These are phyloP conservation scores for Phlebopus sp. DNA, from an alignment of 1,284 basidiomycete species.

Conservation along the genomic window DNA sequence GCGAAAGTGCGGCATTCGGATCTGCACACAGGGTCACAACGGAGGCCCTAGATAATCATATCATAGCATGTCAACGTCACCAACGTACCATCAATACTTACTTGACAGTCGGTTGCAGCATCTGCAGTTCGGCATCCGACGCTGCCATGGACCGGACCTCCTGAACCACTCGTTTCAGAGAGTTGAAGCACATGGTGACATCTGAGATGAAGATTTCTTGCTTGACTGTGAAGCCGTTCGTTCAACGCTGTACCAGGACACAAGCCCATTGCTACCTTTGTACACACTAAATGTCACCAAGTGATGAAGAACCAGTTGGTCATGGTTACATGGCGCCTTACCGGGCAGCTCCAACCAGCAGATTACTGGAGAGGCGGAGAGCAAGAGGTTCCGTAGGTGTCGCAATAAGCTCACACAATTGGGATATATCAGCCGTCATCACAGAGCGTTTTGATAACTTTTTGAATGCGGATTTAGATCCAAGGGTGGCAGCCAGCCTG, in stretches of 20 bases:
- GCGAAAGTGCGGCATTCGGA: slow-evolving; percentile 46
- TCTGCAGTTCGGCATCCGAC: slow-evolving; percentile 54
- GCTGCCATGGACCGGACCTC: slow-evolving; percentile 50
- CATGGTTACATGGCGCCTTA: slow-evolving; percentile 35
- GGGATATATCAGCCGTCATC: slow-evolving; percentile 73
- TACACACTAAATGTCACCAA: slow-evolving; percentile 55
- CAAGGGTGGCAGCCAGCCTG: slow-evolving; percentile 87
- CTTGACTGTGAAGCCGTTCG: slow-evolving; percentile 53
- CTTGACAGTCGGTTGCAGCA: slow-evolving; percentile 66
- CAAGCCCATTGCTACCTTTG: slow-evolving; percentile 49
- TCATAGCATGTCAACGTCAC: neutral
- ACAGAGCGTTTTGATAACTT: slow-evolving; percentile 80
- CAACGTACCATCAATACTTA: slow-evolving; percentile 26
- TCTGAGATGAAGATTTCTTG: slow-evolving; percentile 80
- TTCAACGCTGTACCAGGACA: neutral
- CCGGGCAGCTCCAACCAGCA: slow-evolving; percentile 87
- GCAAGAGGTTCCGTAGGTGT: slow-evolving; percentile 84
- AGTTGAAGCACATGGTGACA: slow-evolving; percentile 70
- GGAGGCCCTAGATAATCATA: slow-evolving; percentile 43
- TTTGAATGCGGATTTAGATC: slow-evolving; percentile 79
- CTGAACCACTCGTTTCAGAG: slow-evolving; percentile 71
- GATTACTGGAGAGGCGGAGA: slow-evolving; percentile 77
- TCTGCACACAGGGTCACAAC: slow-evolving; percentile 58
- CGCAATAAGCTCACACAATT: slow-evolving; percentile 76
- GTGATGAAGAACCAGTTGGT: slow-evolving; percentile 1